Conservation (phyloP, 345 rosid genomes). For the Carallia brachiata region DNA sequence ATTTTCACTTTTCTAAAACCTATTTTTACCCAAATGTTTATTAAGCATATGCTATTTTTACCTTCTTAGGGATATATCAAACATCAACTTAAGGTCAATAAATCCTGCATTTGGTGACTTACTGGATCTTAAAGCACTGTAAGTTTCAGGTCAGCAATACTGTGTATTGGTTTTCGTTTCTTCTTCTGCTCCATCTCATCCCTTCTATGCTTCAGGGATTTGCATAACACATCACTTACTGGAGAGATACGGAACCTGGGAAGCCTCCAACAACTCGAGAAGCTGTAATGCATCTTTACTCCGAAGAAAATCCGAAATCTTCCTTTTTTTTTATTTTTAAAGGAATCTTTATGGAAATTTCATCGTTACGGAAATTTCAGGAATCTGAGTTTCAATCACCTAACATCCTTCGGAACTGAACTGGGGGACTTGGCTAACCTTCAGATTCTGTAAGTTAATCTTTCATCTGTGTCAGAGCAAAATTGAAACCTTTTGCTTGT, state of each 20-base stretch:
- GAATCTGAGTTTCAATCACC: slow-evolving; percentile 80
- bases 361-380: slow-evolving; percentile 32
- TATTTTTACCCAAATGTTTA: slow-evolving; percentile 3
- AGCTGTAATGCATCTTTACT: slow-evolving; percentile 47
- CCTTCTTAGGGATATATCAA: slow-evolving; percentile 62
- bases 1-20: not conserved
- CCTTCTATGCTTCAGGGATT: slow-evolving; percentile 50
- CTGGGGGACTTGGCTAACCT: slow-evolving; percentile 61
- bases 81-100: slow-evolving; percentile 70
- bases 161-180: not conserved
- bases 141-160: slow-evolving; percentile 18
- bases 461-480: not conserved
- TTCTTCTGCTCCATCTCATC: not conserved
- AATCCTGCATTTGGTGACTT: slow-evolving; percentile 94
- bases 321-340: not conserved
- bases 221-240: slow-evolving; percentile 85
- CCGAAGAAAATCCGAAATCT: not conserved
- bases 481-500: not conserved
- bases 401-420: slow-evolving; percentile 68
- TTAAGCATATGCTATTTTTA: slow-evolving; percentile 4
- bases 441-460: slow-evolving; percentile 66
- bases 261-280: slow-evolving; percentile 71
- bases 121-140: slow-evolving; percentile 79
- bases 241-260: slow-evolving; percentile 79
- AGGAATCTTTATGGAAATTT: too few species aligned